Base-by-base conservation (phyloP, 169 alveolate genomes). In the Plasmodium yoelii region DNA sequence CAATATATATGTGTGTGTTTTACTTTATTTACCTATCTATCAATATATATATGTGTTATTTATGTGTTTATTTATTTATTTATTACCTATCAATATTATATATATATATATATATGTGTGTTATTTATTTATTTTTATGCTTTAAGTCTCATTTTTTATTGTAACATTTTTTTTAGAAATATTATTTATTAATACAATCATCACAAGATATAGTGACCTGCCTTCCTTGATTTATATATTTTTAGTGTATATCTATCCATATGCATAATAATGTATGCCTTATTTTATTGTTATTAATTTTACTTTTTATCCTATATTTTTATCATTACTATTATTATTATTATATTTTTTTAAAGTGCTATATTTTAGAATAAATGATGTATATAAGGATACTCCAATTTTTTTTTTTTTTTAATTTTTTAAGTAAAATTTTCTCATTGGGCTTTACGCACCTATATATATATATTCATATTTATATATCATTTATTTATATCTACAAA, bases 271-370 rank as follows among this genome's bases (percentile, higher is more conserved):
- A 34, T 49, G 19, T n/a, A 10, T 68, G 64, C 64, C 65, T 28
- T 64, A 73, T 73, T 73, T 73, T 74, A 59, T 74, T 74, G 86
- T 74, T 74, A 59, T 74, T 74, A 60, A 60, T 74, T 74, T 74
- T 74, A 73, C 88, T 42, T 28, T 26, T 28, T 28, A 28, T 28
- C 7, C 42, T 34, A 3, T 34, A 34, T 34, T 34, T 34, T 34
- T 34, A 28, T 34, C 5, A 3, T 34, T 34, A 34, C 7, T 34
- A 34, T 34, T 34, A 34, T 4, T 28, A 28, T 28, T 34, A 34
- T 34, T 34, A 34, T 34, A 34, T 34, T 34, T 34, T 34, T 34
- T 34, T 34, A 34, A 34, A 34, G 42, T 34, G 42, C 42, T 34
- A 34, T 7, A 34, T 34, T 34, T 34, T 34, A 34, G 42, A 34